Evolutionary conservation across 2,329 filamentous ascomycete genomes (phyloP).

Genomic region (Bimuria novae-zelandiae): DNA sequence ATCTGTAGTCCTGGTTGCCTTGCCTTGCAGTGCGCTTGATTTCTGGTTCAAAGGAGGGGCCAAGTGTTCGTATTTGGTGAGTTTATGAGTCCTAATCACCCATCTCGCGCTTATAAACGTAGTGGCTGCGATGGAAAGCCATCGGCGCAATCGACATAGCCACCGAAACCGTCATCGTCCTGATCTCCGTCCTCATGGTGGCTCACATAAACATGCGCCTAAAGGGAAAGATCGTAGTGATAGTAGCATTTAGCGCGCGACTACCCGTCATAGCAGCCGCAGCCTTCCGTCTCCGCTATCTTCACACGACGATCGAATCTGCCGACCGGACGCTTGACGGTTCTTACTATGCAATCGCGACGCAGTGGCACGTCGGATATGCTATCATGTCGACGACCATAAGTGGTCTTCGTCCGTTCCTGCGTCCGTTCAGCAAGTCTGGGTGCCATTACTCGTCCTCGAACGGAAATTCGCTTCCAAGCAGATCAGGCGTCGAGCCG

Average conservation of each 20-base stretch:
- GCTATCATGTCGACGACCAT: slow-evolving; percentile 41
- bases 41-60: slow-evolving; percentile 18
- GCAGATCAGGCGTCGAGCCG: not conserved
- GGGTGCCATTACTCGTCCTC: too few species aligned
- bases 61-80: slow-evolving; percentile 29
- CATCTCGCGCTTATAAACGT: slow-evolving; percentile 5
- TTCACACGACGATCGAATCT: slow-evolving; percentile 22
- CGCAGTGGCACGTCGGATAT: slow-evolving; percentile 44
- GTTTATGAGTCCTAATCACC: too few species aligned
- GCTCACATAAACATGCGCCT: slow-evolving; percentile 34
- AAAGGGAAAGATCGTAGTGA: slow-evolving; percentile 31
- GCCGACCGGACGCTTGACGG: slow-evolving; percentile 22
- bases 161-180: slow-evolving; percentile 35
- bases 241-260: slow-evolving; percentile 36
- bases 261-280: slow-evolving; percentile 34
- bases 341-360: slow-evolving; percentile 33
- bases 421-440: slow-evolving; percentile 35
- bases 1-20: slow-evolving; percentile 30
- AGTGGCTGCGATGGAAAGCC: slow-evolving; percentile 38
- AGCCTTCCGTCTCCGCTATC: slow-evolving; percentile 32
- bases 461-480: not conserved
- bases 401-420: slow-evolving; percentile 37
- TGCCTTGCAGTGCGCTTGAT: slow-evolving; percentile 30
- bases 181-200: slow-evolving; percentile 31
- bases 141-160: slow-evolving; percentile 34